Conservation (phyloP, 495 filamentous ascomycete species). For the Neurospora pannonica region DNA sequence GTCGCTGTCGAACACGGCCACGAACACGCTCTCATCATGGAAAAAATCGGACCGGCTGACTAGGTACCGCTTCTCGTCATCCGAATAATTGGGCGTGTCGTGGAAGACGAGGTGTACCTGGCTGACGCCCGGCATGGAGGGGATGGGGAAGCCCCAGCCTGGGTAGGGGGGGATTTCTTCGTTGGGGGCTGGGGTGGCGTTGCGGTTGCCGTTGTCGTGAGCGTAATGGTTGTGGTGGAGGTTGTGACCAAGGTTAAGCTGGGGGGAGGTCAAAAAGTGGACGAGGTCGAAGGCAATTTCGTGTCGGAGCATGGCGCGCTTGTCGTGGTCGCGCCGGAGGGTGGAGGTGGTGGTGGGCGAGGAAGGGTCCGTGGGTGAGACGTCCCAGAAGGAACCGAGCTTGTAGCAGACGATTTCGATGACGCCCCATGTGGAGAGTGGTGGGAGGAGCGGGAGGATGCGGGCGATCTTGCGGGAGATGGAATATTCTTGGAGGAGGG, state of each 20-base stretch:
- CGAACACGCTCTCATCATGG: not conserved
- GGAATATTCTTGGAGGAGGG: conserved; percentile 1
- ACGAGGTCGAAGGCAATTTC: conserved; percentile 4
- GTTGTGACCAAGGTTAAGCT: not conserved
- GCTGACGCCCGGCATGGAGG: not conserved
- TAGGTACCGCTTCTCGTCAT: not conserved
- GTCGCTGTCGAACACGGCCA: not conserved
- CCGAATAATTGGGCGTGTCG: not conserved
- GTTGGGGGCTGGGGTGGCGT: not conserved
- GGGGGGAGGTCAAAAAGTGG: not conserved
- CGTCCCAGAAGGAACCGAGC: conserved; percentile 5
- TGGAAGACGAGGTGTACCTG: not conserved
- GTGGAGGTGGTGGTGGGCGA: not conserved
- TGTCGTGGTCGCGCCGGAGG: not conserved
- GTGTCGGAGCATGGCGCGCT: conserved; percentile 10
- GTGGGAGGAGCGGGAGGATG: conserved; percentile 3
- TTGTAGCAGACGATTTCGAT: conserved; percentile 7
- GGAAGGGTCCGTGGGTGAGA: not conserved
- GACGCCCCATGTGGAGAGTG: conserved; percentile 4
- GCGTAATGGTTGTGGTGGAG: not conserved
- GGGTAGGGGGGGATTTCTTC: not conserved
- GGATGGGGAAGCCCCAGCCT: not conserved
- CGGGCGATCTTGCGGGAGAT: not conserved
- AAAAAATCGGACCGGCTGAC: not conserved
- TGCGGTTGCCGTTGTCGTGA: no score